A percentile compares a stretch with the other conserved stretches of the same genome.
phyloP scores from a whole-genome alignment of 495 filamentous ascomycete genomes.

The Tuber magnatum region DNA sequence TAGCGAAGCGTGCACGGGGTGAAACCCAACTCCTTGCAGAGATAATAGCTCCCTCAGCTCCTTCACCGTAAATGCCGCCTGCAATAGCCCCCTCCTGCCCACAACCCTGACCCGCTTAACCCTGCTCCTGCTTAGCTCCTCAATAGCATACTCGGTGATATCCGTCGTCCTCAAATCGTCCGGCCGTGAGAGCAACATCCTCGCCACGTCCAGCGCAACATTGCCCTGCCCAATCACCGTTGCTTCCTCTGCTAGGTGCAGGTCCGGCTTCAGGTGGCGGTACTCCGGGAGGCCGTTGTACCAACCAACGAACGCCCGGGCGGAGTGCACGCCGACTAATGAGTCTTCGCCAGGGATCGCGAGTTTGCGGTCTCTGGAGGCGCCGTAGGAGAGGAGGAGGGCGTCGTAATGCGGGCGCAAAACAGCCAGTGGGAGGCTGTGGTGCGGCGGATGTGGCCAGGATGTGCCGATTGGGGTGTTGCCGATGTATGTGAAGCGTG shows the following conservation, averaged over 20 bases:
- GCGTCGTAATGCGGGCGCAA: conserved; percentile 83
- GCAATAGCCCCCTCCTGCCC: conserved; percentile 78
- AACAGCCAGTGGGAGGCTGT: conserved; percentile 56
- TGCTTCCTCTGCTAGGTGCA: conserved; percentile 69
- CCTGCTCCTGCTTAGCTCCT: conserved; percentile 61
- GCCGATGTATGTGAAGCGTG: conserved; percentile 83
- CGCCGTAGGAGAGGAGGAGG: conserved; percentile 87
- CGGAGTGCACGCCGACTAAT: conserved; percentile 70
- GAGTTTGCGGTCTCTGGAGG: conserved; percentile 69
- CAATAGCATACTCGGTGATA: conserved; percentile 75
- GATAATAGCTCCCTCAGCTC: conserved; percentile 81
- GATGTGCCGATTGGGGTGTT: conserved; percentile 71
- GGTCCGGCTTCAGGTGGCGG: conserved; percentile 64
- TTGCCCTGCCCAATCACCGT: conserved; percentile 92
- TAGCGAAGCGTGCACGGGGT: conserved; percentile 56
- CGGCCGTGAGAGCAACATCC: conserved; percentile 70
- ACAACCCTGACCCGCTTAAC: conserved; percentile 76
- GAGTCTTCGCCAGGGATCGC: conserved; percentile 72
- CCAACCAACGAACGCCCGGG: conserved; percentile 93
- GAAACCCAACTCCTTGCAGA: conserved; percentile 64
- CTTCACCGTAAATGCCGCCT: conserved; percentile 91
- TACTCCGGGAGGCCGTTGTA: conserved; percentile 93
- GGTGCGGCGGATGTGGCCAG: conserved; percentile 42
- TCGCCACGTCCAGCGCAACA: conserved; percentile 86
- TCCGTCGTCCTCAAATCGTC: conserved; percentile 72